A percentile compares a stretch with the other conserved stretches of the same genome.
Evolutionary conservation across 306 rosid genomes (phyloP).

Genomic region (Ammopiptanthus mongolicus): DNA sequence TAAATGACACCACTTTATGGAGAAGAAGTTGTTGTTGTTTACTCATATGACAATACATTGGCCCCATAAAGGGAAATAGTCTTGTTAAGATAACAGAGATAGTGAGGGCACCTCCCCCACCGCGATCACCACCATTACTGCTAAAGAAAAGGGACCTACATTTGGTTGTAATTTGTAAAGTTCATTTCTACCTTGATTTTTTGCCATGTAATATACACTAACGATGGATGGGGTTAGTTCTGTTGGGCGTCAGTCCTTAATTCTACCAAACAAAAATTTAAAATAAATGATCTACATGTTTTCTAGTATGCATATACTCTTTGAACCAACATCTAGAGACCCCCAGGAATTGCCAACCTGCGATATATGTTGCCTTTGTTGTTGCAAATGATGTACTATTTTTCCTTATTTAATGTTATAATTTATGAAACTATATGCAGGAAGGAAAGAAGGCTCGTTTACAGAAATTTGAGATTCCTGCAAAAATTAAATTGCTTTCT

Average conservation of each 20-base stretch:
- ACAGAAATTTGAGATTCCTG: slow-evolving; percentile 77
- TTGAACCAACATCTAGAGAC: not conserved
- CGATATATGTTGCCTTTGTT: not conserved
- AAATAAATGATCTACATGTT: not conserved
- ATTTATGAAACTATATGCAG: slow-evolving; percentile 30
- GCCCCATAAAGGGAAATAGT: too few species aligned
- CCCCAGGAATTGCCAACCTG: not conserved
- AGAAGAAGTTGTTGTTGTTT: too few species aligned
- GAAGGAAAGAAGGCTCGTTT: slow-evolving; percentile 70
- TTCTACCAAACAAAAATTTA: not conserved
- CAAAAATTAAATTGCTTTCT: slow-evolving; percentile 59
- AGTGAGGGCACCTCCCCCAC: too few species aligned
- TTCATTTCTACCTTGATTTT: too few species aligned
- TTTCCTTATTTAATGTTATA: not conserved
- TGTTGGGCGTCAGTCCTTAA: not conserved
- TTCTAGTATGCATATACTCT: not conserved
- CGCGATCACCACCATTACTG: too few species aligned
- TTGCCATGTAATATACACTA: too few species aligned
- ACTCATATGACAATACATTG: too few species aligned
- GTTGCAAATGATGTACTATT: not conserved
- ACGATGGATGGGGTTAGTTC: too few species aligned
- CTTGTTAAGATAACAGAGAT: too few species aligned
- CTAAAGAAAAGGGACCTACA: too few species aligned
- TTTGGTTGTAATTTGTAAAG: too few species aligned
- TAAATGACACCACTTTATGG: too few species aligned